Conservation (phyloP, 164 flowering plant species). For the Magnolia changhungtana region DNA sequence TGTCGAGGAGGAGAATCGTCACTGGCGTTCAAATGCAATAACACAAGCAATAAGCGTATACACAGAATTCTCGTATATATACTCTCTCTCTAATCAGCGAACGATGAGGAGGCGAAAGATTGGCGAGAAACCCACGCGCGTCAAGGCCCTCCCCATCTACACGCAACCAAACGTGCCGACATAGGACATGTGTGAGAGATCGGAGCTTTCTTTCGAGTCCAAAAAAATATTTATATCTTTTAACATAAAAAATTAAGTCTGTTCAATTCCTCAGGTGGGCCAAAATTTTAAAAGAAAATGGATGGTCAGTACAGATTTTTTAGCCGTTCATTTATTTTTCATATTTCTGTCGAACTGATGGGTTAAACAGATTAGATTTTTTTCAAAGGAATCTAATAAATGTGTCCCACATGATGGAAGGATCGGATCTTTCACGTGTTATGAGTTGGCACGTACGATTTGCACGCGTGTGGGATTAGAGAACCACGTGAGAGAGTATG, state of each 20-base stretch:
- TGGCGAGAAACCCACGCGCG: neutral
- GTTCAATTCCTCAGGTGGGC: neutral
- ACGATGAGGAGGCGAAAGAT: neutral
- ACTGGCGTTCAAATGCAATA: slow-evolving; percentile 7
- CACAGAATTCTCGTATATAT: neutral
- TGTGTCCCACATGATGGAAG: neutral
- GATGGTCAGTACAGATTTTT: neutral
- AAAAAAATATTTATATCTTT: neutral
- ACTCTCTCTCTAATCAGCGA: neutral
- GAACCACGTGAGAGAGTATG: neutral
- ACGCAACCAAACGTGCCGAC: neutral
- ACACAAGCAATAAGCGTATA: neutral
- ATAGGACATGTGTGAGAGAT: neutral
- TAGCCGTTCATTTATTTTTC: neutral
- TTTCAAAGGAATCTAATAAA: neutral
- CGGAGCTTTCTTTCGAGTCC: neutral
- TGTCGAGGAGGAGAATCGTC: slow-evolving; percentile 8
- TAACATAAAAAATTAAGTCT: neutral
- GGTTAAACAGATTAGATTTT: neutral
- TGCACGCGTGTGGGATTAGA: neutral
- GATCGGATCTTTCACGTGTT: neutral
- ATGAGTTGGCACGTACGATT: neutral
- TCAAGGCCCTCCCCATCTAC: neutral
- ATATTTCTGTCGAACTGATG: neutral
- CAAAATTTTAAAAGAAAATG: too few relatives aligned